Percentiles rank a stretch among this genome's conserved stretches.
These are phyloP conservation scores for Daedaleopsis sinensis DNA, from an alignment of 768 basidiomycete species.

Conservation along the genomic window DNA sequence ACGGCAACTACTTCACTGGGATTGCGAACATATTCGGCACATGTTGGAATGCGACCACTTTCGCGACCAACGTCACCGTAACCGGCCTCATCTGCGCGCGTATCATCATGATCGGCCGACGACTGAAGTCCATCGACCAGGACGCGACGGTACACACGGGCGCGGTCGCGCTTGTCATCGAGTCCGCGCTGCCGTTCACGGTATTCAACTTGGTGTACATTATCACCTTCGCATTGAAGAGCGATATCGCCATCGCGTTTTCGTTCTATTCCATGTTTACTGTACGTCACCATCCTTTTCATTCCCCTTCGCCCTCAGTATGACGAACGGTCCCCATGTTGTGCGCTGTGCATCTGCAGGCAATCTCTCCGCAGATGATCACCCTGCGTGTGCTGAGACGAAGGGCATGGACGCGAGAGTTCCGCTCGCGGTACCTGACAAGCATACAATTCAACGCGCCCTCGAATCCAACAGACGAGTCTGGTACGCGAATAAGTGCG, in stretches of 20 bases:
- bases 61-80: constrained; percentile 41
- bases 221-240: constrained; percentile 36
- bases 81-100: constrained; percentile 40
- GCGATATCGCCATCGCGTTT: constrained; percentile 37
- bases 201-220: constrained; percentile 40
- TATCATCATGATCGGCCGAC: constrained; percentile 16
- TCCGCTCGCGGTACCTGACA: too few species aligned
- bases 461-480: too few species aligned
- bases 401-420: constrained; percentile 1
- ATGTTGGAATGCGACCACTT: constrained; percentile 41
- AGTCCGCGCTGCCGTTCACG: constrained; percentile 41
- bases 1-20: constrained; percentile 37
- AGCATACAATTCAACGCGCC: too few species aligned
- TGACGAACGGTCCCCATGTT: background rate
- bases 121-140: constrained; percentile 2
- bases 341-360: constrained; percentile 1
- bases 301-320: background rate
- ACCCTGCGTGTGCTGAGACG: constrained; percentile 18
- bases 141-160: constrained; percentile 36
- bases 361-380: constrained; percentile 23
- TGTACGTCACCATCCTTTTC: constrained; percentile 28
- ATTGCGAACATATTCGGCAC: constrained; percentile 38
- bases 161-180: constrained; percentile 36
- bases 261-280: constrained; percentile 43
- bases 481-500: too few species aligned